Base-by-base conservation (phyloP, 805 yeast genomes). In the Ogataea ramenticola region DNA sequence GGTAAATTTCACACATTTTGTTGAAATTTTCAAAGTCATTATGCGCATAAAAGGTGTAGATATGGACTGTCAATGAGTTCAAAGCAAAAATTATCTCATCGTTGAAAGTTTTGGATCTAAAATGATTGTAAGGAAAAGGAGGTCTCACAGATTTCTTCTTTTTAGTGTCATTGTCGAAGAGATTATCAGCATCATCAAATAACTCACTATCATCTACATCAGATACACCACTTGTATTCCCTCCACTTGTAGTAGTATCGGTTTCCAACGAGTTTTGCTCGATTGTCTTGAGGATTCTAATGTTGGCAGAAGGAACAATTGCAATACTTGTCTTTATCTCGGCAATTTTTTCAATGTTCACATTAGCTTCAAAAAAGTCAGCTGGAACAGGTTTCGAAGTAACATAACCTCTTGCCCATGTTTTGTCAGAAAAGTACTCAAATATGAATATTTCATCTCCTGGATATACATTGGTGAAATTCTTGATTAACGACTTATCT, bases 381-480 rank as follows among this genome's bases (percentile, higher is more conserved):
- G 77, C 71, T 1, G 91, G 91, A 43, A 79, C 65, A 7, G 95
- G 90, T 46, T 79, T 74, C 33, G 82, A 67, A 31, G 83, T 65
- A 4, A 77, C 70, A 60, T 88, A 87, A 12, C 89, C 96, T 52
- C 96, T 71, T 21, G 80, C 87, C 96, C 96, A 88, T 48, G 73
- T 73, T 19, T 70, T 70, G 35, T 65, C 61, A 60, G 74, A 68
- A 2, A 47, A 20, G 40, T 73, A 66, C 57, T 87, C 96, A 56
- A 86, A 84, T 17, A 86, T 66, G 58, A 75, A 85, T 29, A 84
- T 79, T 49, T 82, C 86, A 61, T 86, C 95, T 31, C 95, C 96
- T 19, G 82, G 81, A 55, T 77, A 82, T 39, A 82, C 60, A 57
- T 82, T 77, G 46, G 66, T 67, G 61, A 49, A 52, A 36, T 49